A percentile compares a stretch with the other conserved stretches of the same genome.
Evolutionary conservation across 345 rosid species (phyloP).

Genomic region (Aquilaria malaccensis): DNA sequence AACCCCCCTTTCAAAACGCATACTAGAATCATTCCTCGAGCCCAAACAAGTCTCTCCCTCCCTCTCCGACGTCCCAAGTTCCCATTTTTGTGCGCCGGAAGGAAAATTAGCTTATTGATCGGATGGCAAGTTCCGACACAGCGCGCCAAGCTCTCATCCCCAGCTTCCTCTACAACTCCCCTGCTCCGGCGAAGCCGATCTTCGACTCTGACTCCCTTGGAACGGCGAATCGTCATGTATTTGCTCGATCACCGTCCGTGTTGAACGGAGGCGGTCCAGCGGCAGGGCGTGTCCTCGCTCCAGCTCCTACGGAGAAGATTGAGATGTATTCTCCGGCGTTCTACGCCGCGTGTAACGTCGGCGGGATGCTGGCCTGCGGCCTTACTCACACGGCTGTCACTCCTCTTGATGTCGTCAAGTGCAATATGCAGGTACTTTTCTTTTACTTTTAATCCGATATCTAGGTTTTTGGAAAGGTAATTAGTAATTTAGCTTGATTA

Average conservation of each 20-base stretch:
- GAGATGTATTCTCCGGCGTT: slow-evolving; percentile 64
- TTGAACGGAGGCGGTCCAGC: background rate
- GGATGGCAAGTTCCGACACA: slow-evolving; percentile 33
- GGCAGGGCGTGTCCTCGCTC: slow-evolving; percentile 20
- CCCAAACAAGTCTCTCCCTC: no score
- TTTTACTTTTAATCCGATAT: background rate
- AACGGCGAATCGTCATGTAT: slow-evolving; percentile 9
- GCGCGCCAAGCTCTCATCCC: slow-evolving; percentile 53
- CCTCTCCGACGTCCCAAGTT: no score
- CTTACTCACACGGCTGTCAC: slow-evolving; percentile 76
- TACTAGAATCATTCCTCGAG: no score
- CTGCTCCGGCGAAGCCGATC: slow-evolving; percentile 12
- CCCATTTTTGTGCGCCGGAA: no score
- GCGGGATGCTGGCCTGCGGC: slow-evolving; percentile 68
- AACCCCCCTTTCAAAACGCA: no score
- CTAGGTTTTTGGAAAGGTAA: no score
- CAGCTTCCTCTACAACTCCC: slow-evolving; percentile 48
- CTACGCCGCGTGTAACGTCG: slow-evolving; percentile 64
- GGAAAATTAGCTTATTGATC: no score
- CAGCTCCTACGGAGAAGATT: slow-evolving; percentile 48
- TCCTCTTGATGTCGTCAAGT: slow-evolving; percentile 87
- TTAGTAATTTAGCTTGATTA: no score
- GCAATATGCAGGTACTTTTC: slow-evolving; percentile 77
- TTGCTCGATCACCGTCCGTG: slow-evolving; percentile 8
- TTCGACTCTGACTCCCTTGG: slow-evolving; percentile 20